These are phyloP conservation scores for Metarhizium robertsii DNA, from an alignment of 2,329 filamentous ascomycete species.

Conservation along the genomic window DNA sequence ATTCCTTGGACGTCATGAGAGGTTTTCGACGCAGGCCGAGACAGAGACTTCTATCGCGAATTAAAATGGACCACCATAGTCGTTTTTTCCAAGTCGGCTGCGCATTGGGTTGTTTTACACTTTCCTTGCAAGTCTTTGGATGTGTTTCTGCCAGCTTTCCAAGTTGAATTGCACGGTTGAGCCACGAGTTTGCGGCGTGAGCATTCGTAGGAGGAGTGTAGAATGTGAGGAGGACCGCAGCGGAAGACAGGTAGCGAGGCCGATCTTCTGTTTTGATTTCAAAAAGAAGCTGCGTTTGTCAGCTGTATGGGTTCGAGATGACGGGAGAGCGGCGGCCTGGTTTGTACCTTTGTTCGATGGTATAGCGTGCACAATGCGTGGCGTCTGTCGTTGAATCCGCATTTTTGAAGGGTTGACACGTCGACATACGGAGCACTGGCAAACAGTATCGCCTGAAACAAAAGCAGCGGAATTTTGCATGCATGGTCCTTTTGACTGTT, in stretches of 20 bases:
- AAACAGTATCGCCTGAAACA: slow-evolving; percentile 1
- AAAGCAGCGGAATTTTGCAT: neutral
- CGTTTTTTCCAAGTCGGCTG: neutral
- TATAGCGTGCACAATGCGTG: neutral
- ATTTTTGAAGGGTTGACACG: neutral
- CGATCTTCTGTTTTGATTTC: neutral
- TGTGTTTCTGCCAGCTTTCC: neutral
- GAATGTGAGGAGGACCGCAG: neutral
- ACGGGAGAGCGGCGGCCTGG: neutral
- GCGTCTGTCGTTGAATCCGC: neutral
- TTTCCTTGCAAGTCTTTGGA: neutral
- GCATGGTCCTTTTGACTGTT: neutral
- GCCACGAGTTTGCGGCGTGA: neutral
- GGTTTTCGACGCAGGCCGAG: neutral
- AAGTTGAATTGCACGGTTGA: neutral
- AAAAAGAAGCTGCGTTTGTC: neutral
- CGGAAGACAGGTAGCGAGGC: neutral
- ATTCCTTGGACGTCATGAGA: neutral
- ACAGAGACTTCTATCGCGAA: neutral
- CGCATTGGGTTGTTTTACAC: neutral
- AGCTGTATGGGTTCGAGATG: neutral
- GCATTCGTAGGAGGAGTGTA: neutral
- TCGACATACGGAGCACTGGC: neutral
- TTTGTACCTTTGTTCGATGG: neutral
- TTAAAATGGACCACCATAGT: slow-evolving; percentile 1